Base-by-base conservation (phyloP, 2,329 filamentous ascomycete genomes). In the Beauveria bassiana region DNA sequence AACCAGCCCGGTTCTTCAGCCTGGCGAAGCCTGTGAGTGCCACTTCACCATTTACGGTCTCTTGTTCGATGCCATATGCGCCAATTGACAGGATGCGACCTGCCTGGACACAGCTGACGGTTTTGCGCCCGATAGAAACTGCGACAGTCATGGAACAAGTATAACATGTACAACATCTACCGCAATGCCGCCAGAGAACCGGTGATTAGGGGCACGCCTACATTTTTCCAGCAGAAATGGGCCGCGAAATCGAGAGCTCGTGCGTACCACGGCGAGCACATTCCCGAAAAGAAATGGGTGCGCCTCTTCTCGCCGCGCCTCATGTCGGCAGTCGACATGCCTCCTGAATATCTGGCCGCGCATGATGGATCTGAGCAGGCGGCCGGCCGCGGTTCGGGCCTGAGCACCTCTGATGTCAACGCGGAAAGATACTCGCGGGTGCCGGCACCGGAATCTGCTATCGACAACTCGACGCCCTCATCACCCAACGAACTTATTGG, bases 221-320 rank as follows among this genome's bases (percentile, higher is more conserved):
- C 93, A 50, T 96, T 95, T 78, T 99, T 96, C 83, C 93, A 98
- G 81, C 93, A 98, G 77, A 99, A 99, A 88, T 99, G 93, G 93
- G 76, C 78, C 1, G 90, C 93, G 70, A 99, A 99, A 77, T 86
- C 92, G 24, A 74, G 87, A 66, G 85, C 91, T 47, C 87, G 95
- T 67, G 87, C 83, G 65, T 99, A 98, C 76, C 95, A 99, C 78
- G 95, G 93, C 75, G 93, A 97, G 73, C 91, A 96, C 72, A 88
- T 99, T 67, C 86, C 88, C 66, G 95, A 99, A 79, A 87, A 89
- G 73, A 89, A 95, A 78, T 99, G 95, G 95, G 84, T 90, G 76
- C 89, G 90, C 72, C 93, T 96, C 84, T 99, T 99, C 79, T 87
- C 85, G 68, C 85, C 89, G 66, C 87, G 88, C 68, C 81, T 96